Conservation (phyloP, 192 early-diverging fungal genomes). For the Rhizophagus sp. region DNA sequence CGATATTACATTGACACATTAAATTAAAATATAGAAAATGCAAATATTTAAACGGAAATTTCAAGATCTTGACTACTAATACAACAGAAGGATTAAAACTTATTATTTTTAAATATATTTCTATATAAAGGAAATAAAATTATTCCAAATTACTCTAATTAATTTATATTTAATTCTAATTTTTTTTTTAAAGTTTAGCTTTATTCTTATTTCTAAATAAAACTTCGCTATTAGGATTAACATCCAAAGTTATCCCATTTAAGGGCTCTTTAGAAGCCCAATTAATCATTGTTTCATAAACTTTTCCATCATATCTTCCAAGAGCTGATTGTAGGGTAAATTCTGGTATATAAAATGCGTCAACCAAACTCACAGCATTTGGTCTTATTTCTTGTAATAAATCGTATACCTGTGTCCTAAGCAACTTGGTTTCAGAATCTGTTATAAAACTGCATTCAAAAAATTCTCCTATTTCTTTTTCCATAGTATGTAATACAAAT, state of each 20-base stretch:
- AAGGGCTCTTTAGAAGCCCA: constrained; percentile 43
- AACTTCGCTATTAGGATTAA: neutral
- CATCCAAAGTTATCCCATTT: constrained; percentile 19
- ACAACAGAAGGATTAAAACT: no score
- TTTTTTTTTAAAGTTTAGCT: neutral
- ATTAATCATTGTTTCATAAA: constrained; percentile 62
- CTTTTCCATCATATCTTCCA: constrained; percentile 74
- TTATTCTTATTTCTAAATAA: neutral
- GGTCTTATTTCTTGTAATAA: constrained; percentile 66
- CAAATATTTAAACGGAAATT: no score
- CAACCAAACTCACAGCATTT: constrained; percentile 79
- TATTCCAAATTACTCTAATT: no score
- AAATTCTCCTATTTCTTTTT: constrained; percentile 68
- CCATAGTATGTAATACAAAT: constrained; percentile 66
- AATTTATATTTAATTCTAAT: no score
- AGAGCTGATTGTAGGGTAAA: constrained; percentile 76
- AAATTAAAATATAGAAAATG: no score
- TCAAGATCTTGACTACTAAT: no score
- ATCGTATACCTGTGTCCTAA: constrained; percentile 53
- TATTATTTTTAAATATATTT: no score
- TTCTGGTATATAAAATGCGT: constrained; percentile 77
- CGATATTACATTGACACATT: no score
- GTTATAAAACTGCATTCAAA: constrained; percentile 58
- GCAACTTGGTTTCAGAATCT: constrained; percentile 46
- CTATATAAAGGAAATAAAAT: no score